phyloP scores from a whole-genome alignment of 1,284 basidiomycete species.

The Microbotryomycetes sp. region DNA sequence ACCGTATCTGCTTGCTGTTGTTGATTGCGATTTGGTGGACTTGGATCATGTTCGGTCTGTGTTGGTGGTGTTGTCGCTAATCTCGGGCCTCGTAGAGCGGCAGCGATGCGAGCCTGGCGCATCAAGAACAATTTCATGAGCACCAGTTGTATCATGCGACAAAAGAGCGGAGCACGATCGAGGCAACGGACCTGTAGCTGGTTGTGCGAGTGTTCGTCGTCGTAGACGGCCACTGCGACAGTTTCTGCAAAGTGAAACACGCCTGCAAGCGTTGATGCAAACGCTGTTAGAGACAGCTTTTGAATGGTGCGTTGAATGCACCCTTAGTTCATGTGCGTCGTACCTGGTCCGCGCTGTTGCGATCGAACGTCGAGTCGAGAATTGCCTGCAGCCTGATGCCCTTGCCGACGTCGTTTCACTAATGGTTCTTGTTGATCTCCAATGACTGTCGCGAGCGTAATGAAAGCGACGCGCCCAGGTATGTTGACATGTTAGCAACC shows the following conservation, averaged over 20 bases:
- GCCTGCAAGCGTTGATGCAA: not conserved
- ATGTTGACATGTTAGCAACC: no score
- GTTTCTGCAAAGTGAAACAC: conserved; percentile 33
- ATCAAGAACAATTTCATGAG: no score
- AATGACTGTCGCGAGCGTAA: conserved; percentile 13
- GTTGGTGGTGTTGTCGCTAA: not conserved
- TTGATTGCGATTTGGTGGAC: no score
- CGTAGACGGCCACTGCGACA: conserved; percentile 28
- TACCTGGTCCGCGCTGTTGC: not conserved
- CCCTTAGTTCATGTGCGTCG: not conserved
- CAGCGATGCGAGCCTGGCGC: conserved; percentile 22
- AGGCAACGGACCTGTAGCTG: not conserved
- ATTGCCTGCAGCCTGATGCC: no score
- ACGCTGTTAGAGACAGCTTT: no score
- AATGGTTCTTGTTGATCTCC: conserved; percentile 5
- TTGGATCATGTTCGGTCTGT: not conserved
- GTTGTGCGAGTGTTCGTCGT: conserved; percentile 16
- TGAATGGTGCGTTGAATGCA: not conserved
- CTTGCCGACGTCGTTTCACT: conserved; percentile 9
- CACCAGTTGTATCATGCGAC: no score
- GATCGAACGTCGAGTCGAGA: not conserved
- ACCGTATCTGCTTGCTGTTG: not conserved
- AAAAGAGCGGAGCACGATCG: no score
- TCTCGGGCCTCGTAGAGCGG: not conserved
- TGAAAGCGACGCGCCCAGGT: no score